phyloP scores from a whole-genome alignment of 345 rosid species.

The Leavenworthia alabamica region DNA sequence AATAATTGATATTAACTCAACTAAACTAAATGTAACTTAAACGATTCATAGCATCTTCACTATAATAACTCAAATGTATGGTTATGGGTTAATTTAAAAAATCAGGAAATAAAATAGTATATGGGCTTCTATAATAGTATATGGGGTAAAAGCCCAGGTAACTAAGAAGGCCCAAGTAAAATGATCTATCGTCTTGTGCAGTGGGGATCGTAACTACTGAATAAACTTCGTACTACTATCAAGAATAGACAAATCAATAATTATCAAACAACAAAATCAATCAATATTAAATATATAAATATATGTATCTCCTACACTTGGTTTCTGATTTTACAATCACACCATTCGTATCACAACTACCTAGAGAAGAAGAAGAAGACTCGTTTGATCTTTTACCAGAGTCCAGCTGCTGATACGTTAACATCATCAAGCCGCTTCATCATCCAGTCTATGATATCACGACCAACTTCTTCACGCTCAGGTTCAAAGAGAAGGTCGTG shows the following conservation, averaged over 20 bases:
- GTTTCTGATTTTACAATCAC: constrained; percentile 20
- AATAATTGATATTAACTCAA: too few species aligned
- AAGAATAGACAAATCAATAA: not conserved
- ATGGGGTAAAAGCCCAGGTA: too few species aligned
- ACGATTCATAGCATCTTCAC: too few species aligned
- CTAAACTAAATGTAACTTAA: too few species aligned
- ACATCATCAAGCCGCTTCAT: constrained; percentile 46
- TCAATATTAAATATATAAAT: not conserved
- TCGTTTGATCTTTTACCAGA: constrained; percentile 16
- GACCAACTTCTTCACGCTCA: constrained; percentile 72
- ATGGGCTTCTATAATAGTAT: too few species aligned
- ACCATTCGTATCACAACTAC: constrained; percentile 22
- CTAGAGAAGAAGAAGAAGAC: constrained; percentile 8
- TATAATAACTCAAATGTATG: too few species aligned
- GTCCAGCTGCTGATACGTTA: constrained; percentile 18
- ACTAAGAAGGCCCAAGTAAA: too few species aligned
- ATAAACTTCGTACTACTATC: not conserved
- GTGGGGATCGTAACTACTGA: not conserved
- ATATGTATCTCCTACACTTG: constrained; percentile 1
- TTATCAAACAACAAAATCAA: not conserved
- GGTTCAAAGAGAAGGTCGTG: constrained; percentile 95
- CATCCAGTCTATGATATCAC: constrained; percentile 86
- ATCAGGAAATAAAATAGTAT: too few species aligned
- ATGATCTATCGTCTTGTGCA: too few species aligned
- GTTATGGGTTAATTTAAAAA: too few species aligned